Conservation (phyloP, 2,329 filamentous ascomycete genomes). For the Xylariaceae sp. region DNA sequence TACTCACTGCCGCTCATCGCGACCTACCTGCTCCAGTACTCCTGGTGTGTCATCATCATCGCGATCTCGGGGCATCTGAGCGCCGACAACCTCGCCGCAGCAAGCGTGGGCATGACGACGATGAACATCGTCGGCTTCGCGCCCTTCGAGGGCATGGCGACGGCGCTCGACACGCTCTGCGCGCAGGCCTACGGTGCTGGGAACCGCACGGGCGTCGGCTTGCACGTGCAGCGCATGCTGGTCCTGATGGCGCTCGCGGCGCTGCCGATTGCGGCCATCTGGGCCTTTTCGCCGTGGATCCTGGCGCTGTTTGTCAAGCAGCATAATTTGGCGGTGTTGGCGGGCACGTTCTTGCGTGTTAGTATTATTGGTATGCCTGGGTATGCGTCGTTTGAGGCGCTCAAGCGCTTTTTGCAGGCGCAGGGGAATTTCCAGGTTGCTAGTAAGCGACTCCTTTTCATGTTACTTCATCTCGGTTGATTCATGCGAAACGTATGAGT, state of each 20-base stretch:
- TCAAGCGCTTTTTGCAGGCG: slow-evolving; percentile 51
- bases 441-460: slow-evolving; percentile 14
- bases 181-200: slow-evolving; percentile 48
- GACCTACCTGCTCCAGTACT: slow-evolving; percentile 52
- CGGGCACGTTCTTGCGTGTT: slow-evolving; percentile 44
- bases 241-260: slow-evolving; percentile 43
- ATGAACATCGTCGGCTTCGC: slow-evolving; percentile 50
- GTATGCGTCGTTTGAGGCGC: slow-evolving; percentile 49
- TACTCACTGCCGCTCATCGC: slow-evolving; percentile 46
- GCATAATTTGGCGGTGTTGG: slow-evolving; percentile 42
- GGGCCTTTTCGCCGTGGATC: slow-evolving; percentile 45
- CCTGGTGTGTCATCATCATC: slow-evolving; percentile 46
- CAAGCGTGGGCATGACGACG: slow-evolving; percentile 47
- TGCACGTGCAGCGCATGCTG: slow-evolving; percentile 50
- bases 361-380: slow-evolving; percentile 47
- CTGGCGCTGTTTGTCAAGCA: slow-evolving; percentile 43
- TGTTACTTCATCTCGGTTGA: background rate
- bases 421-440: slow-evolving; percentile 49
- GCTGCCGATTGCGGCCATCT: slow-evolving; percentile 44
- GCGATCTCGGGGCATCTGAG: slow-evolving; percentile 49
- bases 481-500: background rate
- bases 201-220: slow-evolving; percentile 42
- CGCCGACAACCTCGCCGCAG: slow-evolving; percentile 47
- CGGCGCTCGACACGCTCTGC: slow-evolving; percentile 46
- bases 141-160: slow-evolving; percentile 47